Conservation (phyloP, 345 rosid species). For the Ceriops tagal region DNA sequence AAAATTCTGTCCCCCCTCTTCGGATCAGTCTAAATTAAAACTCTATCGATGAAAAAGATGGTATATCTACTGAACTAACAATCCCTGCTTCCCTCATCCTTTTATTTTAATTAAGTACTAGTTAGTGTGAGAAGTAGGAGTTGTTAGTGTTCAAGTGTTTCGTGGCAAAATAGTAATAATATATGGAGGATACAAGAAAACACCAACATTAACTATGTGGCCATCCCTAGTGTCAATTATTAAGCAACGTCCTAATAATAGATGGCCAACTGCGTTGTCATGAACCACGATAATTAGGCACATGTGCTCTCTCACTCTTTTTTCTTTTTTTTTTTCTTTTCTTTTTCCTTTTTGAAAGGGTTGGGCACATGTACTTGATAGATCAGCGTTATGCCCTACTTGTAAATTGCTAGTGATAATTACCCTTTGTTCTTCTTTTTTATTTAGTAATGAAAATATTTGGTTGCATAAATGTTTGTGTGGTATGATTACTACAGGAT, state of each 20-base stretch:
- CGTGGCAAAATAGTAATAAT: too few species aligned
- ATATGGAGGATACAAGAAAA: too few species aligned
- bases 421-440: neutral
- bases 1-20: neutral
- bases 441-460: neutral
- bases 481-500: slow-evolving; percentile 36
- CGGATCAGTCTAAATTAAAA: neutral
- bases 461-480: neutral
- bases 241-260: slow-evolving; percentile 1
- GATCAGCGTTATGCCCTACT: slow-evolving; percentile 14
- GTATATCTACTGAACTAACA: too few species aligned
- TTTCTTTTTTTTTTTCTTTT: neutral
- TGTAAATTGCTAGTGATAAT: too few species aligned
- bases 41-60: too few species aligned
- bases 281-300: neutral
- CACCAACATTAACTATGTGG: too few species aligned
- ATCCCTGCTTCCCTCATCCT: too few species aligned
- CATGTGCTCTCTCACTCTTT: too few species aligned
- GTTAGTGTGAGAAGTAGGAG: neutral
- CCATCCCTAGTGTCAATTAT: neutral
- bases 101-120: too few species aligned
- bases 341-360: neutral
- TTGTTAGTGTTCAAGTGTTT: neutral
- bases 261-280: slow-evolving; percentile 20
- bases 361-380: too few species aligned